Conservation (phyloP, 371 early-diverging fungal species). For the Mortierella sp. region DNA sequence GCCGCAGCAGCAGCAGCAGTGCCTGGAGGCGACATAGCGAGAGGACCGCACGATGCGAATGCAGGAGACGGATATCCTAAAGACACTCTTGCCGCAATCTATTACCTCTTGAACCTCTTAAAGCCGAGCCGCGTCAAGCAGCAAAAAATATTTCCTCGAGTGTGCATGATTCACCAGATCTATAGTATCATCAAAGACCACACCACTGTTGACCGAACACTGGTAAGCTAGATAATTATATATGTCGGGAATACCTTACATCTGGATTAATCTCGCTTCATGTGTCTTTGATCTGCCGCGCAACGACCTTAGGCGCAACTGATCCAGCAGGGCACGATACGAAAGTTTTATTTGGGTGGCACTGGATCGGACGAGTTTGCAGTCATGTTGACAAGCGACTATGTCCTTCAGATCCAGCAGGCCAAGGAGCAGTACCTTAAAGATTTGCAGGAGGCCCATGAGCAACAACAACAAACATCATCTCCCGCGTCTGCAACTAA, state of each 20-base stretch:
- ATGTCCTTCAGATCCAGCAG: slow-evolving; percentile 33
- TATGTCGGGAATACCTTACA: too few species aligned
- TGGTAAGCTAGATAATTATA: slow-evolving; percentile 20
- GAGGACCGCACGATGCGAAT: too few species aligned
- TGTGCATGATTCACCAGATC: slow-evolving; percentile 50
- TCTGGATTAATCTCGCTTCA: background rate
- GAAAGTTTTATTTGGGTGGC: slow-evolving; percentile 51
- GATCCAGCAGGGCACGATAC: slow-evolving; percentile 31
- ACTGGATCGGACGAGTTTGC: slow-evolving; percentile 56
- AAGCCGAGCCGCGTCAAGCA: slow-evolving; percentile 25
- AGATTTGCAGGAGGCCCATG: slow-evolving; percentile 11
- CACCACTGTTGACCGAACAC: slow-evolving; percentile 44
- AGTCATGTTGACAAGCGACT: slow-evolving; percentile 47
- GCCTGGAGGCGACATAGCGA: too few species aligned
- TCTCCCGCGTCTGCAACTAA: background rate
- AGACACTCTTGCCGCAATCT: slow-evolving; percentile 33
- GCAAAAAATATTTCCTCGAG: slow-evolving; percentile 38
- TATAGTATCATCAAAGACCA: slow-evolving; percentile 43
- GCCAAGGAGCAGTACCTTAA: slow-evolving; percentile 43
- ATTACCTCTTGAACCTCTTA: slow-evolving; percentile 28
- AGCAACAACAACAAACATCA: background rate
- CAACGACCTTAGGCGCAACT: slow-evolving; percentile 28
- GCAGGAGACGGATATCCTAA: too few species aligned
- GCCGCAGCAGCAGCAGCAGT: background rate
- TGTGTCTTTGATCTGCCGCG: background rate